phyloP scores from a whole-genome alignment of 257 asterid genomes.

The Nicotiana tabacum region DNA sequence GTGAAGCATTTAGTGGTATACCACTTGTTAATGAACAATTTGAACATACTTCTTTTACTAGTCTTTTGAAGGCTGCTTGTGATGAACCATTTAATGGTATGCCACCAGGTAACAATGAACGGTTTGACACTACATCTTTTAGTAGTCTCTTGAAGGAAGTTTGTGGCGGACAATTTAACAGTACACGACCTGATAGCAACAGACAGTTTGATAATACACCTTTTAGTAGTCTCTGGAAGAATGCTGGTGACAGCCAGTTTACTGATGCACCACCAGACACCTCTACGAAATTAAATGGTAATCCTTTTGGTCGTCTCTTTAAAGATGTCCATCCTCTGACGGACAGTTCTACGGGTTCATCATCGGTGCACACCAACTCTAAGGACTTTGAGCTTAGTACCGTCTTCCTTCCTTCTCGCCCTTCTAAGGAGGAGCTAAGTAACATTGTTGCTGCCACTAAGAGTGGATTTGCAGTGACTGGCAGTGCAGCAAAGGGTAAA shows the following conservation, averaged over 20 bases:
- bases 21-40: background rate
- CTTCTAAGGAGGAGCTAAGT: conserved; percentile 60
- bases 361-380: conserved; percentile 16
- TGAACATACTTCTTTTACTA: background rate
- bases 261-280: background rate
- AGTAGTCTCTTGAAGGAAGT: conserved; percentile 6
- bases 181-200: background rate
- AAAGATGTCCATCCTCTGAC: conserved; percentile 11
- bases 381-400: conserved; percentile 34
- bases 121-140: conserved; percentile 8
- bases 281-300: conserved; percentile 5
- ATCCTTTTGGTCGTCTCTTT: conserved; percentile 10
- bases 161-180: conserved; percentile 8
- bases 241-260: conserved; percentile 5
- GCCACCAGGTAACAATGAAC: background rate
- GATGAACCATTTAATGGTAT: conserved; percentile 12
- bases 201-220: background rate
- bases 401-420: conserved; percentile 57
- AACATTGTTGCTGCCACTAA: conserved; percentile 47
- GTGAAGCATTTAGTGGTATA: conserved; percentile 4
- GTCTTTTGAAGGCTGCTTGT: conserved; percentile 4
- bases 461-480: conserved; percentile 53
- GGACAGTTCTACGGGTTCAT: conserved; percentile 13
- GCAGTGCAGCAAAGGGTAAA: conserved; percentile 65
- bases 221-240: background rate